A percentile compares a stretch with the other conserved stretches of the same genome.
Conservation (phyloP, 2,329 filamentous ascomycete genomes). For the Escovopsis sp. region DNA sequence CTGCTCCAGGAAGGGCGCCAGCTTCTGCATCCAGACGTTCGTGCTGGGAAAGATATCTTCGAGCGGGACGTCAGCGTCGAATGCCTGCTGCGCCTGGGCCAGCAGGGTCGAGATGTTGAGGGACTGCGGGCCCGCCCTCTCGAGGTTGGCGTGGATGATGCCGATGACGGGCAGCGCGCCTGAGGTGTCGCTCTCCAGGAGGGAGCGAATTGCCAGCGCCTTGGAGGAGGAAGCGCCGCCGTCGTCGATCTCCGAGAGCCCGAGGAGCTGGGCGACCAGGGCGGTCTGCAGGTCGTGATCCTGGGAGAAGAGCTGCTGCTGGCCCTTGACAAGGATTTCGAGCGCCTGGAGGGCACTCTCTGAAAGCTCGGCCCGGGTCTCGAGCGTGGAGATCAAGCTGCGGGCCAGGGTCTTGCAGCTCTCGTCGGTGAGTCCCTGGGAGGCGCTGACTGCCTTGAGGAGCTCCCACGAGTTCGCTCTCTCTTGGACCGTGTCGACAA, state of each 20-base stretch:
- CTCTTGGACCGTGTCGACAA: conserved; percentile 22
- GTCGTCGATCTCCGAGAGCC: conserved; percentile 35
- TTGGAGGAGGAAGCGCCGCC: conserved; percentile 22
- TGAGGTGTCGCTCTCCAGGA: conserved; percentile 27
- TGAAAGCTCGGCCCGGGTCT: conserved; percentile 13
- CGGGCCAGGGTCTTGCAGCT: conserved; percentile 21
- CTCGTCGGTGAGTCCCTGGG: conserved; percentile 23
- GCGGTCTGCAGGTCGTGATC: conserved; percentile 31
- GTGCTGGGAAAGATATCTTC: conserved; percentile 46
- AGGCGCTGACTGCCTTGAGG: conserved; percentile 31
- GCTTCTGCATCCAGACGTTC: conserved; percentile 47
- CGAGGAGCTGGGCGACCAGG: conserved; percentile 36
- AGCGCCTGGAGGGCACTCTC: conserved; percentile 27
- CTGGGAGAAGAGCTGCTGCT: conserved; percentile 27
- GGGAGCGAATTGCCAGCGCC: conserved; percentile 25
- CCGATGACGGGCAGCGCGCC: conserved; percentile 29
- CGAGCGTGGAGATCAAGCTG: conserved; percentile 16
- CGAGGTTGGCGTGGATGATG: conserved; percentile 41
- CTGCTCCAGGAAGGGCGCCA: conserved; percentile 37
- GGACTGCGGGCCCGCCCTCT: conserved; percentile 31
- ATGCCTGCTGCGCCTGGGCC: conserved; percentile 22
- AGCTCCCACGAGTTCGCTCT: conserved; percentile 25
- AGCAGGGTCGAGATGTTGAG: conserved; percentile 14
- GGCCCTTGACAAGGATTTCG: conserved; percentile 30
- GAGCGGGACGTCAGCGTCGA: conserved; percentile 12